Conservation (phyloP, 306 rosid genomes). For the Medicago truncatula region MtrunA17r5.0-ANR NC_053043.1:20567501-20568000, state of each 20-base stretch:
- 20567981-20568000: slow-evolving; percentile 1
- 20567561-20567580: too few relatives aligned
- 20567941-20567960: slow-evolving; percentile 30
- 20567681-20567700: slow-evolving; percentile 86
- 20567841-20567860: slow-evolving; percentile 99
- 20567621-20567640: slow-evolving; percentile 22
- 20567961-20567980: slow-evolving; percentile 20
- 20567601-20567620: background rate
- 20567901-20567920: slow-evolving; percentile 91
- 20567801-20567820: slow-evolving; percentile 95
- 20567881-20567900: slow-evolving; percentile 94
- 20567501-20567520: too few relatives aligned
- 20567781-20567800: slow-evolving; percentile 99
- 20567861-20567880: slow-evolving; percentile 96
- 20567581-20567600: background rate
- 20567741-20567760: slow-evolving; percentile 97
- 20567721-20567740: slow-evolving; percentile 94
- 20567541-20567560: too few relatives aligned
- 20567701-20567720: slow-evolving; percentile 81
- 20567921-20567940: slow-evolving; percentile 96
- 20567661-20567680: slow-evolving; percentile 80
- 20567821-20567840: slow-evolving; percentile 85
- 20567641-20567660: slow-evolving; percentile 78
- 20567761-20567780: slow-evolving; percentile 88
- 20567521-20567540: too few relatives aligned